Evolutionary conservation across 1,284 basidiomycete genomes (phyloP).

Genomic region (Cutaneotrichosporon cavernicola): DNA sequence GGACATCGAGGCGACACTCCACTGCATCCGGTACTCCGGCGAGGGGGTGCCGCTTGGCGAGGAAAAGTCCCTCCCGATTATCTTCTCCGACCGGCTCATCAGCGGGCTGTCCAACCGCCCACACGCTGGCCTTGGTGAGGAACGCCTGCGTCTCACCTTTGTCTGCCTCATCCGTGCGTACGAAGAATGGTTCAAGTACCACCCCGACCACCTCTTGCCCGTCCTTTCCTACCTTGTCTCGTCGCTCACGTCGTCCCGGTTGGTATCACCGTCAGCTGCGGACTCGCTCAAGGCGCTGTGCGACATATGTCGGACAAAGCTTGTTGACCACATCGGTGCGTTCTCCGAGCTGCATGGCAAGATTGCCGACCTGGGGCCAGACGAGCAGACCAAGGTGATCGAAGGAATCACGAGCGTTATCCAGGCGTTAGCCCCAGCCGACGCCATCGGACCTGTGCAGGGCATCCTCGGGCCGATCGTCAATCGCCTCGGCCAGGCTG

Average conservation of each 20-base stretch:
- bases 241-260: slow-evolving; percentile 61
- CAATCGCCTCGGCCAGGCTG: slow-evolving; percentile 63
- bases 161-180: slow-evolving; percentile 71
- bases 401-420: slow-evolving; percentile 87
- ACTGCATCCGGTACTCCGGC: slow-evolving; percentile 78
- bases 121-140: slow-evolving; percentile 47
- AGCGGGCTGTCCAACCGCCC: slow-evolving; percentile 65
- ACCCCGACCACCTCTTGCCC: slow-evolving; percentile 55
- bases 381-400: slow-evolving; percentile 81
- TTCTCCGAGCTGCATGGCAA: slow-evolving; percentile 79
- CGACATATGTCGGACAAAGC: slow-evolving; percentile 74
- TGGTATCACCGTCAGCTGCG: slow-evolving; percentile 72
- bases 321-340: slow-evolving; percentile 75
- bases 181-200: slow-evolving; percentile 73
- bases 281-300: slow-evolving; percentile 78
- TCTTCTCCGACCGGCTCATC: slow-evolving; percentile 71
- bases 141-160: slow-evolving; percentile 68
- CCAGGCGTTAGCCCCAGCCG: slow-evolving; percentile 72
- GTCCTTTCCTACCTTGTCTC: slow-evolving; percentile 69
- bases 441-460: slow-evolving; percentile 76
- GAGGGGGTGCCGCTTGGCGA: slow-evolving; percentile 78
- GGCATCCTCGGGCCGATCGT: slow-evolving; percentile 74
- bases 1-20: slow-evolving; percentile 79
- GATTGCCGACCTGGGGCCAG: slow-evolving; percentile 72
- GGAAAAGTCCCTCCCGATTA: slow-evolving; percentile 61